Evolutionary conservation across 768 basidiomycete genomes (phyloP).

Genomic region (Cystofilobasidium bisporidii): DNA sequence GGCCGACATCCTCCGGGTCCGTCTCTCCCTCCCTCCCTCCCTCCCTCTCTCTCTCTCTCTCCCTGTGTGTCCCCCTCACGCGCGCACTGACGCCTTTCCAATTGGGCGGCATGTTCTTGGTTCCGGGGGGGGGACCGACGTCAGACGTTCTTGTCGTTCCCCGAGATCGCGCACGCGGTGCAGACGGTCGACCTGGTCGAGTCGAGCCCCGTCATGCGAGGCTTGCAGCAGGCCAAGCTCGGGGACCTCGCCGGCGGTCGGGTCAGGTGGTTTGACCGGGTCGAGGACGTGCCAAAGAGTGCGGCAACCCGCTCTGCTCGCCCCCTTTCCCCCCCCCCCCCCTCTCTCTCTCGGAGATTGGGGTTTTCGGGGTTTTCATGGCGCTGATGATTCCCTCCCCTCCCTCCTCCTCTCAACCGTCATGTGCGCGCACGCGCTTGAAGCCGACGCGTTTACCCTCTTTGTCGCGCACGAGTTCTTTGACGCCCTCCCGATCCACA

Average conservation of each 20-base stretch:
- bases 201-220: slow-evolving; percentile 59
- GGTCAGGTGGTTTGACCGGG: slow-evolving; percentile 61
- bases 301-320: too few relatives aligned
- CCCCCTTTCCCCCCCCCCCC: too few relatives aligned
- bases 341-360: too few relatives aligned
- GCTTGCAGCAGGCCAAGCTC: slow-evolving; percentile 54
- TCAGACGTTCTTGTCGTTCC: slow-evolving; percentile 39
- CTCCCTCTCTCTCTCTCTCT: neutral
- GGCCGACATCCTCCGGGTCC: slow-evolving; percentile 74
- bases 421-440: slow-evolving; percentile 11
- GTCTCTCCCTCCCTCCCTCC: slow-evolving; percentile 33
- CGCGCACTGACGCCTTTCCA: neutral
- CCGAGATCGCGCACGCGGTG: neutral
- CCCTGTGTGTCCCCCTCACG: too few relatives aligned
- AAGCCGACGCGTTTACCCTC: slow-evolving; percentile 56
- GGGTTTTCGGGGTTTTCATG: too few relatives aligned
- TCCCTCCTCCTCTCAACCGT: slow-evolving; percentile 31
- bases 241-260: slow-evolving; percentile 26
- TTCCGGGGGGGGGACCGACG: too few relatives aligned
- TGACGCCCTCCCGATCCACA: slow-evolving; percentile 85
- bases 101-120: neutral
- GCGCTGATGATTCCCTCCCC: too few relatives aligned
- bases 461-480: slow-evolving; percentile 95
- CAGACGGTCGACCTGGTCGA: slow-evolving; percentile 63
- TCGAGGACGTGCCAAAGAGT: slow-evolving; percentile 56